Conservation (phyloP, 495 filamentous ascomycete genomes). For the Corynascus novoguineensis region DNA sequence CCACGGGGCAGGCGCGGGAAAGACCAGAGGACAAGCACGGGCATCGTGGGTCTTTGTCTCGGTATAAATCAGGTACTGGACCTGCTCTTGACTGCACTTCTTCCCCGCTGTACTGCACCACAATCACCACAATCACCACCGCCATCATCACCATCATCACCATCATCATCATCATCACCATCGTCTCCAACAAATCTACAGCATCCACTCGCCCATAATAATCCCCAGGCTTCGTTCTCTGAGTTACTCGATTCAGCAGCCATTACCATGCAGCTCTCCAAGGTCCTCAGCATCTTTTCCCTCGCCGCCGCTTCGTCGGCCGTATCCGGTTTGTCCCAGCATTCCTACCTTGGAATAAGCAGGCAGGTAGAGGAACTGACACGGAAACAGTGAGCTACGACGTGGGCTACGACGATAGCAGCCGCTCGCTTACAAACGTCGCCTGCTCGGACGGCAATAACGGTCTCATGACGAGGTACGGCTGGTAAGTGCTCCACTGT, state of each 20-base stretch:
- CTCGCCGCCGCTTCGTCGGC: slow-evolving; percentile 25
- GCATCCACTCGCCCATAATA: neutral
- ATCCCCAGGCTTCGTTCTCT: neutral
- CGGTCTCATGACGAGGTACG: slow-evolving; percentile 52
- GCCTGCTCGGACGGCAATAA: slow-evolving; percentile 56
- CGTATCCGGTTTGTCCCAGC: neutral
- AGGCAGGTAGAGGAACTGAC: slow-evolving; percentile 14
- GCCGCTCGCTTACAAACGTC: slow-evolving; percentile 41
- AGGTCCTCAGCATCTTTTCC: slow-evolving; percentile 34
- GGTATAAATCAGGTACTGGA: neutral
- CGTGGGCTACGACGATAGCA: slow-evolving; percentile 49
- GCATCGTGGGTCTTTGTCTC: neutral
- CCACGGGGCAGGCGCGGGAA: neutral
- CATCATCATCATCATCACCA: neutral
- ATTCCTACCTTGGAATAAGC: too few species aligned
- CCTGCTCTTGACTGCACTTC: neutral
- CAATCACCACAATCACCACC: neutral
- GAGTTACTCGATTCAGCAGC: too few species aligned
- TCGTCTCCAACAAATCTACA: neutral
- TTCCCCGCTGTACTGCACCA: neutral
- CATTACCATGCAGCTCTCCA: slow-evolving; percentile 50
- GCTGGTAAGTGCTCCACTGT: slow-evolving; percentile 22
- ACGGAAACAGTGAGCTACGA: slow-evolving; percentile 48
- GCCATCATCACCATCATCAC: neutral
- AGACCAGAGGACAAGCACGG: neutral